Evolutionary conservation across 495 filamentous ascomycete species (phyloP), one percentile per base, ranked within the genome.

Genomic region (Lentithecium fluviatile): DNA sequence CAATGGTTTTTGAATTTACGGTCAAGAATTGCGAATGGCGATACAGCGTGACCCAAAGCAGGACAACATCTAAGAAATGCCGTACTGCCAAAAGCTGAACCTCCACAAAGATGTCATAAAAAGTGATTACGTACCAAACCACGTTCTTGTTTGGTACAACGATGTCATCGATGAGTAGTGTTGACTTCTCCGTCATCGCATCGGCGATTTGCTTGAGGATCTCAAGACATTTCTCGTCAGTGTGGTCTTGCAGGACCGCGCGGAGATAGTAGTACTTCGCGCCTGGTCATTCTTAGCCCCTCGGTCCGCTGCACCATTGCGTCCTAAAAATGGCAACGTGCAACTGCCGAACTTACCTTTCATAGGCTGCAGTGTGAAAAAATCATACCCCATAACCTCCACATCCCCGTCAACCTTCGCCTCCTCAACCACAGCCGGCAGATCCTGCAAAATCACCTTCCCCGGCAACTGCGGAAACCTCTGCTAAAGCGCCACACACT

Each of bases 191-290:
- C 0, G 57, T 68, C 72, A 80, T 72, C 13, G 75, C 72, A 17
- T 51, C 59, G 19, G 60, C 68, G 24, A 75, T 49, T 15, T 74
- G 66, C 50, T 68, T 62, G 17, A 82, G 62, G 25, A 81, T 77
- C 19, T 61, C 60, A 6, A 72, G 32, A 36, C 70, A 72, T 46
- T 75, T 71, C 21, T 74, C 71, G 47, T 80, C 72, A 0, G 75
- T 64, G 64, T 68, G 77, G 65, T 81, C 75, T 56, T 81, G 78
- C 8, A 83, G 56, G 17, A 82, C 67, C 25, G 72, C 69, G 19
- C 78, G 76, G 32, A 80, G 55, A 54, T 79, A 82, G 55, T 82
- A 82, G 0, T 67, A 68, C 15, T 73, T 71, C 2, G 79, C 74
- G 21, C 74, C 77, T 56, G 15, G 4, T 13, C 19, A 19, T 24